These are phyloP conservation scores for Neolentinus lepideus DNA, from an alignment of 1,284 basidiomycete species.

Conservation along the genomic window DNA sequence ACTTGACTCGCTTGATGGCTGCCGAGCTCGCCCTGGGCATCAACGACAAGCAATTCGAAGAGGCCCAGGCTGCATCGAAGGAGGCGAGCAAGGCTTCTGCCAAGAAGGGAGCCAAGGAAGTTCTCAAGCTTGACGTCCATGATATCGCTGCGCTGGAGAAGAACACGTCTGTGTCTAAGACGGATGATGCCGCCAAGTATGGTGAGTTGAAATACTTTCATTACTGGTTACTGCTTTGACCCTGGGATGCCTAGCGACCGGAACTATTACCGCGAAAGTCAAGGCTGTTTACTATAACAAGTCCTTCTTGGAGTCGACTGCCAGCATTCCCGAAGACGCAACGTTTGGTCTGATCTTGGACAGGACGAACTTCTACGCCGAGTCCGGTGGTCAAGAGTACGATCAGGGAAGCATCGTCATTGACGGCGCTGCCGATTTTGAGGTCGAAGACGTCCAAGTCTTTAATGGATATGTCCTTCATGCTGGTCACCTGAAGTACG, in stretches of 20 bases:
- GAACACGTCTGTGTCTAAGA: constrained; percentile 80
- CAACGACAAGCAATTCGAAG: constrained; percentile 87
- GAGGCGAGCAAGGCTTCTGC: constrained; percentile 82
- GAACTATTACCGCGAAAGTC: constrained; percentile 71
- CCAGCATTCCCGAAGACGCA: constrained; percentile 52
- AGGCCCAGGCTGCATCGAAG: constrained; percentile 83
- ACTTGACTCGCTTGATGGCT: constrained; percentile 96
- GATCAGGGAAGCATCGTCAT: constrained; percentile 94
- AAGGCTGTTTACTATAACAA: constrained; percentile 86
- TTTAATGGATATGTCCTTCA: constrained; percentile 87
- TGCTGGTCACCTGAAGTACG: constrained; percentile 81
- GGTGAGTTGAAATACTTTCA: constrained; percentile 40
- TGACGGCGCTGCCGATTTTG: constrained; percentile 89
- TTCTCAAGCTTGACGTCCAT: constrained; percentile 93
- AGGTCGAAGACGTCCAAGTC: constrained; percentile 89
- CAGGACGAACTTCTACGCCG: constrained; percentile 96
- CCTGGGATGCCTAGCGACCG: constrained; percentile 41
- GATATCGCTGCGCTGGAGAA: constrained; percentile 87
- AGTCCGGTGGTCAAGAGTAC: constrained; percentile 95
- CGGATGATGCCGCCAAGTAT: constrained; percentile 90
- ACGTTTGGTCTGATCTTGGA: constrained; percentile 88
- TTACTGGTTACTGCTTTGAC: background rate
- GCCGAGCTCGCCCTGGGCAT: constrained; percentile 86
- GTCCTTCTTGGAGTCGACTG: constrained; percentile 68
- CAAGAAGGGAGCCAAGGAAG: constrained; percentile 64